phyloP scores from a whole-genome alignment of 2,329 filamentous ascomycete genomes.

The Neofusicoccum parvum region DNA sequence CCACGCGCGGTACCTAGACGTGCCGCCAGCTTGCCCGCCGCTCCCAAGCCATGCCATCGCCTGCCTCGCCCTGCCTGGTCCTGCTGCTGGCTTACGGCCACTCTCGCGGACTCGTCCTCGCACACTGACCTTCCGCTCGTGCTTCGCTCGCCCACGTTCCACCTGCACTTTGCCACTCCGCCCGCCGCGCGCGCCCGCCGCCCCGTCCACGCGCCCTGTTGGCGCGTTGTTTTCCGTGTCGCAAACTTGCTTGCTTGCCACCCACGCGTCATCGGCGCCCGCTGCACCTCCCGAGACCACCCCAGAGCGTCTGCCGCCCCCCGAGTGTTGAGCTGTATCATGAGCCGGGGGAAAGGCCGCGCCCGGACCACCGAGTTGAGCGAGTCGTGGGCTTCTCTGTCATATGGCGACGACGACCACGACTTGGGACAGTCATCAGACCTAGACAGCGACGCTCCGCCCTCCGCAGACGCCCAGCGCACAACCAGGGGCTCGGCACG shows the following conservation, averaged over 20 bases:
- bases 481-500: not conserved
- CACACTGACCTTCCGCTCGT: not conserved
- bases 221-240: not conserved
- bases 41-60: conserved; percentile 1
- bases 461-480: not conserved
- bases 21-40: not conserved
- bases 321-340: not conserved
- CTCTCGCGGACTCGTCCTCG: not conserved
- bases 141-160: not conserved
- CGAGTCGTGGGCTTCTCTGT: conserved; percentile 38
- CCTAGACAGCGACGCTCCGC: not conserved
- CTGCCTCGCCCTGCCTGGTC: not conserved
- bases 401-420: conserved; percentile 27
- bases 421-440: conserved; percentile 26
- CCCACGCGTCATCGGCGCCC: not conserved
- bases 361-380: conserved; percentile 25
- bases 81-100: not conserved
- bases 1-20: not conserved
- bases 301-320: not conserved
- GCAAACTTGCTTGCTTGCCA: not conserved
- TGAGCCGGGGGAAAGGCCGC: conserved; percentile 22
- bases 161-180: conserved; percentile 3
- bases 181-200: not conserved
- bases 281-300: not conserved
- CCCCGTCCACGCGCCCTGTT: not conserved